Conservation (phyloP, 2,329 filamentous ascomycete species). For the Trichoderma koningii region DNA sequence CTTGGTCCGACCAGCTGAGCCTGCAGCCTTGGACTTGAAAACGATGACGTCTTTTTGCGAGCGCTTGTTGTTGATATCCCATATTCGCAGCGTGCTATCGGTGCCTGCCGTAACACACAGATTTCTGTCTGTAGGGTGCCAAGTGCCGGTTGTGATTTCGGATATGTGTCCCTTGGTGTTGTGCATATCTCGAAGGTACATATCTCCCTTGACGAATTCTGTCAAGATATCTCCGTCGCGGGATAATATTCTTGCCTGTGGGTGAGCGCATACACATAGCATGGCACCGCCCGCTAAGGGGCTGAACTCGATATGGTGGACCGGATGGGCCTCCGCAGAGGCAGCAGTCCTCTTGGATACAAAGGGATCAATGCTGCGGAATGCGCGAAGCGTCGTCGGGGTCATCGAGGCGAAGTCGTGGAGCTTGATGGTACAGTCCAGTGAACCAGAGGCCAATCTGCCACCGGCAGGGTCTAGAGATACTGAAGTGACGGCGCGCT, state of each 20-base stretch:
- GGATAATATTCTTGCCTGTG: slow-evolving; percentile 85
- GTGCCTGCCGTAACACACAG: slow-evolving; percentile 88
- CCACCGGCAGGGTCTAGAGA: slow-evolving; percentile 83
- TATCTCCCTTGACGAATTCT: slow-evolving; percentile 95
- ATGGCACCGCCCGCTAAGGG: slow-evolving; percentile 77
- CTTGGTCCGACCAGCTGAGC: slow-evolving; percentile 83
- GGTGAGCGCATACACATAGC: slow-evolving; percentile 83
- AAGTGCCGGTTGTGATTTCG: slow-evolving; percentile 84
- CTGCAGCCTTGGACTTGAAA: slow-evolving; percentile 88
- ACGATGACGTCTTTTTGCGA: slow-evolving; percentile 92
- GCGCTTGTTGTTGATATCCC: slow-evolving; percentile 91
- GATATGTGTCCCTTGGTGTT: slow-evolving; percentile 97
- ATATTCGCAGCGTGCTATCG: slow-evolving; percentile 93
- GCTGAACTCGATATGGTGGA: slow-evolving; percentile 86
- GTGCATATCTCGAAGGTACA: slow-evolving; percentile 96
- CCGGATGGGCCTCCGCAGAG: slow-evolving; percentile 78
- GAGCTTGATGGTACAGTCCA: slow-evolving; percentile 87
- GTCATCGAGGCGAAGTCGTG: slow-evolving; percentile 97
- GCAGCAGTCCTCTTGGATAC: slow-evolving; percentile 68
- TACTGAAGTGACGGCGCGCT: slow-evolving; percentile 79
- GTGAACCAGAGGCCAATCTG: slow-evolving; percentile 84
- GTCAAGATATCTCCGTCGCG: slow-evolving; percentile 83
- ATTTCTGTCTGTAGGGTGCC: slow-evolving; percentile 86
- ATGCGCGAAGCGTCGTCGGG: slow-evolving; percentile 88
- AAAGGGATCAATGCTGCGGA: slow-evolving; percentile 88